phyloP scores from a whole-genome alignment of 352 stramenopile species.

The Phytopythium ostracodes region DNA sequence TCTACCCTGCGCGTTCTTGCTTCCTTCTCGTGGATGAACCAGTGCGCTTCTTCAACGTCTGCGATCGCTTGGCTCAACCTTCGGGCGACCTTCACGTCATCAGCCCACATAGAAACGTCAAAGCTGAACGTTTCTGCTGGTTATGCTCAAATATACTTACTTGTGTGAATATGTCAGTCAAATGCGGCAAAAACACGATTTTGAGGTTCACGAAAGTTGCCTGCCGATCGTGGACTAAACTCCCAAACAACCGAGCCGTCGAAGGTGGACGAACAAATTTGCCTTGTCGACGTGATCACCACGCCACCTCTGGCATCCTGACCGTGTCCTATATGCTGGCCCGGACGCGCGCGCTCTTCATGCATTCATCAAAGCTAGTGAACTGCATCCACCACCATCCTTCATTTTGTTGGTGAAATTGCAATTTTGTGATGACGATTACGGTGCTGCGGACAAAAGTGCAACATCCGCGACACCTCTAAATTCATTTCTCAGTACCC shows the following conservation, averaged over 20 bases:
- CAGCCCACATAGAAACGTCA: not conserved
- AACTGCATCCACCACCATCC: not conserved
- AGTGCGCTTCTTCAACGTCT: constrained; percentile 2
- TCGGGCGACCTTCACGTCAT: not conserved
- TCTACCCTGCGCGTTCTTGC: constrained; percentile 1
- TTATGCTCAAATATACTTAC: not conserved
- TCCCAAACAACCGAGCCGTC: not conserved
- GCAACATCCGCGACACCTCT: not conserved
- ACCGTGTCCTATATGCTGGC: not conserved
- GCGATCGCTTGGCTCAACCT: not conserved
- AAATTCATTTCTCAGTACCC: constrained; percentile 1
- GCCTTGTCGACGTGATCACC: not conserved
- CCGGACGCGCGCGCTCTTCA: not conserved
- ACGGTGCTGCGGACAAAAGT: not conserved
- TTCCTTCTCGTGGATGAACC: not conserved
- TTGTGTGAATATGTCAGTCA: not conserved
- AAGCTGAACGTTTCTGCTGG: constrained; percentile 1
- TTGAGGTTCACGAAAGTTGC: not conserved
- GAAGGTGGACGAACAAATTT: not conserved
- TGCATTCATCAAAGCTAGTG: not conserved
- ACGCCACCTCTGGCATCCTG: not conserved
- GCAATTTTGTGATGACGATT: not conserved
- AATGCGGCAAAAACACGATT: constrained; percentile 1
- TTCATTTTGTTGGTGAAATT: not conserved
- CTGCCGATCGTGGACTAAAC: not conserved